A percentile compares a stretch with the other conserved stretches of the same genome.
Conservation (phyloP, 2,329 filamentous ascomycete species). For the Pleurostoma richardsiae region DNA sequence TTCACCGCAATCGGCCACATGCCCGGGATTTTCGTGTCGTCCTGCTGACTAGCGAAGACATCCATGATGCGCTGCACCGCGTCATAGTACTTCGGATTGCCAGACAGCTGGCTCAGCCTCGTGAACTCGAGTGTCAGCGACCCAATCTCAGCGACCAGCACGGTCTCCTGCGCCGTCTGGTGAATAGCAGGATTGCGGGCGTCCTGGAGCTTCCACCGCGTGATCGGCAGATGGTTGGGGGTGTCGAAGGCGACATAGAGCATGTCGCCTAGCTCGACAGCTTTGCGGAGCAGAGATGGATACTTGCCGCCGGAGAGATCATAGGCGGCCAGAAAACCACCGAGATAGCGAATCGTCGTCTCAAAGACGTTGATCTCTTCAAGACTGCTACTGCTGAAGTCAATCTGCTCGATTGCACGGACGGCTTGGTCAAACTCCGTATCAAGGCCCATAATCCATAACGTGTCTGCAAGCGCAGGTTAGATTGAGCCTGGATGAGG, state of each 20-base stretch:
- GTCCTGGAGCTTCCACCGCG: conserved; percentile 16
- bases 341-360: conserved; percentile 22
- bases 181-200: conserved; percentile 27
- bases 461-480: conserved; percentile 1
- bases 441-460: conserved; percentile 9
- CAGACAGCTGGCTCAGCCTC: conserved; percentile 20
- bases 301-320: conserved; percentile 20
- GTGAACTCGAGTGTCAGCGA: conserved; percentile 26
- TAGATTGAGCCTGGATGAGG: too few relatives aligned
- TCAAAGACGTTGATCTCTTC: conserved; percentile 19
- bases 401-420: conserved; percentile 1
- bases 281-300: conserved; percentile 38
- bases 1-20: conserved; percentile 10
- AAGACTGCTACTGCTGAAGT: conserved; percentile 6
- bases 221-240: conserved; percentile 23
- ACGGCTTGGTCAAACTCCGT: conserved; percentile 7
- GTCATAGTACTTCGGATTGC: conserved; percentile 23
- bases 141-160: conserved; percentile 22
- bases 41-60: conserved; percentile 8
- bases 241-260: conserved; percentile 24
- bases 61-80: conserved; percentile 21
- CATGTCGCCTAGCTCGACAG: conserved; percentile 33
- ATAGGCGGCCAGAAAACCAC: conserved; percentile 8
- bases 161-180: conserved; percentile 13
- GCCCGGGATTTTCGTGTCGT: conserved; percentile 4